Evolutionary conservation across 2,329 filamentous ascomycete genomes (phyloP), one percentile per base, ranked within the genome.

Genomic region (Monascus ruber): DNA sequence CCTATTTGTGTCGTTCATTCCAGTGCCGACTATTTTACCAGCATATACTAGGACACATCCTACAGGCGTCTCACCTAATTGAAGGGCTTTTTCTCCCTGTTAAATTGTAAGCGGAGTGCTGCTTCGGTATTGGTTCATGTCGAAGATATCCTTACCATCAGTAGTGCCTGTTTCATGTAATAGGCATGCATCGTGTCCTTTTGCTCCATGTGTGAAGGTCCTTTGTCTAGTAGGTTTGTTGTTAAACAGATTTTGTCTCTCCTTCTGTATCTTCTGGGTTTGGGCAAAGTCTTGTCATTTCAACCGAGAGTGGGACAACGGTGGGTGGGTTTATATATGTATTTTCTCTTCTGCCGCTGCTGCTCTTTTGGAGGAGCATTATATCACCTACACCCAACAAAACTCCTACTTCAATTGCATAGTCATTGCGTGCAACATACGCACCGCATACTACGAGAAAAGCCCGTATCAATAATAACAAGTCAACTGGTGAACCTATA

Each of bases 1-100:
- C 50, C 84, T 74, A 54, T 95, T 98, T 38, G 91, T 98, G 47
- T 93, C 91, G 54, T 98, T 98, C 84, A 95, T 95, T 45, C 91
- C 91, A 46, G 75, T 76, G 33, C 85, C 88, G 48, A 98, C 87
- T 47, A 95, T 74, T 49, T 77, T 72, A 47, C 79, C 81, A 26
- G 85, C 65, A 57, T 87, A 76, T 24, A 96, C 88, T 38, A 98
- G 79, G 27, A 98, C 87, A 62, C 91, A 98, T 36, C 91, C 93
- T 17, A 98, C 91, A 1, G 91, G 91, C 1, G 93, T 96, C 67
- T 98, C 91, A 51, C 94, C 88, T 45, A 77, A 84, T 50, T 70
- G 69, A 36, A 98, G 76, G 24, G 93, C 91, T 48, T 86, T 76
- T 54, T 89, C 81, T 42, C 87, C 91, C 85, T 94, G 40, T 31